Percentiles rank a stretch among this genome's conserved stretches.
Conservation (phyloP, 768 basidiomycete species). For the Albatrellus ellisii region DNA sequence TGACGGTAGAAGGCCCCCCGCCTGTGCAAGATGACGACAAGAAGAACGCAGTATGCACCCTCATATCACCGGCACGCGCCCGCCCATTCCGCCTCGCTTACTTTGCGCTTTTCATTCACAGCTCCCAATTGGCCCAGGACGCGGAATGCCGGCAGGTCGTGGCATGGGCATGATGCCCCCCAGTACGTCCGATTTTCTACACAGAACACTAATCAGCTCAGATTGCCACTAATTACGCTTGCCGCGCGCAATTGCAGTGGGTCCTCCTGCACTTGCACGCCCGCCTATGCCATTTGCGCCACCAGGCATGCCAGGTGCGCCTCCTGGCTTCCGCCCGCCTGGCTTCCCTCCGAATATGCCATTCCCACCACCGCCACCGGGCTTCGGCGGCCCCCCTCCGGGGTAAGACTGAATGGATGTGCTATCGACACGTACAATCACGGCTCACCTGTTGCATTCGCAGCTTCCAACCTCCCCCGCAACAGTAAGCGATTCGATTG, state of each 20-base stretch:
- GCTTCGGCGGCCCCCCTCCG: slow-evolving; percentile 71
- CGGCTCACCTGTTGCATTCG: not conserved
- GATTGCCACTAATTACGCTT: slow-evolving; percentile 9
- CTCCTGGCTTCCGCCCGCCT: slow-evolving; percentile 76
- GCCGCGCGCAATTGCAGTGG: slow-evolving; percentile 29
- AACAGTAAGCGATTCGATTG: slow-evolving; percentile 17
- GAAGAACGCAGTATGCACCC: slow-evolving; percentile 52
- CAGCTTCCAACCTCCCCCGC: slow-evolving; percentile 38
- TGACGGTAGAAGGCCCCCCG: slow-evolving; percentile 92
- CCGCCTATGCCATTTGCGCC: slow-evolving; percentile 54
- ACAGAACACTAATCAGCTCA: too few relatives aligned
- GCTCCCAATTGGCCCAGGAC: slow-evolving; percentile 83
- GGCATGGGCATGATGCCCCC: slow-evolving; percentile 95
- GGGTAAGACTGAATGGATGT: slow-evolving; percentile 44
- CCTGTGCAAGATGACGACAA: slow-evolving; percentile 85
- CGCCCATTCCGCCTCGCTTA: slow-evolving; percentile 6
- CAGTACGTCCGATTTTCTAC: slow-evolving; percentile 31
- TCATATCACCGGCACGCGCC: not conserved
- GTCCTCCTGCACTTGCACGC: slow-evolving; percentile 44
- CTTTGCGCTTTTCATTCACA: slow-evolving; percentile 22
- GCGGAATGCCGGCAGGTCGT: slow-evolving; percentile 91
- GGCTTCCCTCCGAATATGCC: slow-evolving; percentile 76
- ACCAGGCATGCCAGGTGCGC: slow-evolving; percentile 78
- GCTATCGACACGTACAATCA: not conserved
- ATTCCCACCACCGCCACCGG: slow-evolving; percentile 71